Base-by-base conservation (phyloP, 192 early-diverging fungal genomes). In the Martensiomyces pterosporus region DNA sequence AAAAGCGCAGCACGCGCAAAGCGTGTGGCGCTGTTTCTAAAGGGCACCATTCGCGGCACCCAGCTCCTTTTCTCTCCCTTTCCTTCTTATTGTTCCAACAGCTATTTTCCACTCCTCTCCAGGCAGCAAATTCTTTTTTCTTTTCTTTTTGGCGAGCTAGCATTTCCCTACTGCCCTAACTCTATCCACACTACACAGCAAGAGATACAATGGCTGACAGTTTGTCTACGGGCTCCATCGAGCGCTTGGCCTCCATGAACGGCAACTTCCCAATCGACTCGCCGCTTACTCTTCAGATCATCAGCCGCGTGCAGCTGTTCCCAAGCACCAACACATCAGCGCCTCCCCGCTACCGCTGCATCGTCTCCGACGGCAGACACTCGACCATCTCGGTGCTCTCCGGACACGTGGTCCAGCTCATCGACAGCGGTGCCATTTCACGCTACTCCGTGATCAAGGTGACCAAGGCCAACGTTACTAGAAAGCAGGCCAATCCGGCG, bases 351-450 rank as follows among this genome's bases (percentile, higher is more conserved):
- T 67, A 66, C 50, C 61, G 76, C n/a, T 64, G 66, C 40, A 59
- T 74, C 49, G 41, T 73, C 7, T 70, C 62, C 16, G 76, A 78
- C 19, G 62, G 76, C 27, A 59, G 57, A 36, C 47, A 55, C 24
- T 57, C 53, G 2, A 60, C 63, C 1, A 45, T 71, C 6, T 60
- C 48, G 3, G 55, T 77, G n/a, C 56, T 77, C 23, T 55, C 68
- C 3, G 52, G 33, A 24, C 60, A 60, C 26, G 27, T 77, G 41
- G 43, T 53, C 16, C 26, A 65, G 9, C 38, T 64, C 39, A 47
- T 71, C 1, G 56, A 59, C 8, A 49, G 57, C 26, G 42, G 60
- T 15, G 47, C 52, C 26, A 63, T 74, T 18, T 34, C 59, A 12
- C 57, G 63, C 24, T 63, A 45, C 47, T 52, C 64, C 4, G 55